phyloP scores from a whole-genome alignment of 139 green algal species.

The Chara braunii region DNA sequence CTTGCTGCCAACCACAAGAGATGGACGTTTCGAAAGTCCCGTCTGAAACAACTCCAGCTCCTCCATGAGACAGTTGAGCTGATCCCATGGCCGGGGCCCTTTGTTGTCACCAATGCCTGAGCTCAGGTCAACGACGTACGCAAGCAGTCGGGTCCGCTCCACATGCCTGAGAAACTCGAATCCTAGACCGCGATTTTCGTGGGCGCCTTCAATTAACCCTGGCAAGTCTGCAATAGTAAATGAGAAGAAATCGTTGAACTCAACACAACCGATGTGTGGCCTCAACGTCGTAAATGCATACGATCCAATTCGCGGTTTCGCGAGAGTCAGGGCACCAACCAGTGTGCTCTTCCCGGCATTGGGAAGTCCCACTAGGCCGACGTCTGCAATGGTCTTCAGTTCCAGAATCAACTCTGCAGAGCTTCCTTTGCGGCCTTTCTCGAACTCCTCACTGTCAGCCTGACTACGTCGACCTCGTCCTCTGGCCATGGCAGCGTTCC shows the following conservation, averaged over 20 bases:
- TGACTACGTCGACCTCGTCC: not conserved
- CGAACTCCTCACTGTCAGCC: slow-evolving; percentile 1
- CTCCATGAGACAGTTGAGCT: slow-evolving; percentile 9
- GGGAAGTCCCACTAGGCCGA: slow-evolving; percentile 67
- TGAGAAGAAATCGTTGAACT: not conserved
- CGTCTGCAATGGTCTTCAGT: slow-evolving; percentile 19
- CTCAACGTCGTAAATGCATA: slow-evolving; percentile 97
- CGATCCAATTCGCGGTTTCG: slow-evolving; percentile 60
- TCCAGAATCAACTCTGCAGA: slow-evolving; percentile 10
- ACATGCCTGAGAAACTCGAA: slow-evolving; percentile 44
- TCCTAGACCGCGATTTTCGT: slow-evolving; percentile 36
- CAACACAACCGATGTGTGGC: slow-evolving; percentile 75
- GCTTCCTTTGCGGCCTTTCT: slow-evolving; percentile 1
- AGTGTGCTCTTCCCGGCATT: slow-evolving; percentile 91
- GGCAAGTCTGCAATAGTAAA: slow-evolving; percentile 67
- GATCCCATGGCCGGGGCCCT: slow-evolving; percentile 17
- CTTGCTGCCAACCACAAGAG: slow-evolving; percentile 38
- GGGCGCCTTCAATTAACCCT: slow-evolving; percentile 80
- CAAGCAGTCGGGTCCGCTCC: slow-evolving; percentile 32
- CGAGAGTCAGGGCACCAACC: slow-evolving; percentile 63
- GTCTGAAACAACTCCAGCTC: slow-evolving; percentile 38
- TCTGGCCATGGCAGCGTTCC: slow-evolving; percentile 4
- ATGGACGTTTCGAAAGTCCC: not conserved
- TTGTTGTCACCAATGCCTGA: not conserved
- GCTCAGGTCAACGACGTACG: slow-evolving; percentile 40